phyloP scores from a whole-genome alignment of 129 eudicot genomes.

The Arctium lappa region DNA sequence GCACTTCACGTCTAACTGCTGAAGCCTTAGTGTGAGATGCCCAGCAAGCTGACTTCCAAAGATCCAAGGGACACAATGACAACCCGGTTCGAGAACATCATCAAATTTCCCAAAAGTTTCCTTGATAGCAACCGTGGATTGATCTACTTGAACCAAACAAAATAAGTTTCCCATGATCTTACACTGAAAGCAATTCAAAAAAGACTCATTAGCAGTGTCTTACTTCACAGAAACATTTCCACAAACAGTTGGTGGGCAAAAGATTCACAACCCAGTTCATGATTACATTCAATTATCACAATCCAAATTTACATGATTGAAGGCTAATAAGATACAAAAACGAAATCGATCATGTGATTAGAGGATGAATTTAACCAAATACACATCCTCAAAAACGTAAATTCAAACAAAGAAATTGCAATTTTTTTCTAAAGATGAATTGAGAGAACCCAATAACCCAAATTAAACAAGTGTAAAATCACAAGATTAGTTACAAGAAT shows the following conservation, averaged over 20 bases:
- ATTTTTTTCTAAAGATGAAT: not conserved
- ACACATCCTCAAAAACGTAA: not conserved
- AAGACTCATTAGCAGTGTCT: not conserved
- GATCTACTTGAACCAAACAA: conserved; percentile 56
- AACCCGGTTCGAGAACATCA: conserved; percentile 66
- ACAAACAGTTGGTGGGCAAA: conserved; percentile 14
- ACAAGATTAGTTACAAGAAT: not conserved
- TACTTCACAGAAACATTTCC: conserved; percentile 7
- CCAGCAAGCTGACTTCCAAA: conserved; percentile 50
- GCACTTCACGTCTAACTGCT: conserved; percentile 64
- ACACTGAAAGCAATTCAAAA: not conserved
- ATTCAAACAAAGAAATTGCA: not conserved
- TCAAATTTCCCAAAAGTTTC: conserved; percentile 55
- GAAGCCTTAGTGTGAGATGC: conserved; percentile 46
- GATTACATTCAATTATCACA: not conserved
- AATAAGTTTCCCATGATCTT: conserved; percentile 46
- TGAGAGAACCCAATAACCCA: not conserved
- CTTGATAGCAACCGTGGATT: conserved; percentile 61
- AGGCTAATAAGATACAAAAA: not conserved
- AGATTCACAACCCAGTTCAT: not conserved
- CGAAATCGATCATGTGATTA: not conserved
- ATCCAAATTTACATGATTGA: not conserved
- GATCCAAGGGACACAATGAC: conserved; percentile 64
- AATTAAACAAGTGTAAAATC: not conserved
- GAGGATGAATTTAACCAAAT: not conserved